Evolutionary conservation across 2,329 filamentous ascomycete genomes (phyloP).

Genomic region (Ophiostoma montium): DNA sequence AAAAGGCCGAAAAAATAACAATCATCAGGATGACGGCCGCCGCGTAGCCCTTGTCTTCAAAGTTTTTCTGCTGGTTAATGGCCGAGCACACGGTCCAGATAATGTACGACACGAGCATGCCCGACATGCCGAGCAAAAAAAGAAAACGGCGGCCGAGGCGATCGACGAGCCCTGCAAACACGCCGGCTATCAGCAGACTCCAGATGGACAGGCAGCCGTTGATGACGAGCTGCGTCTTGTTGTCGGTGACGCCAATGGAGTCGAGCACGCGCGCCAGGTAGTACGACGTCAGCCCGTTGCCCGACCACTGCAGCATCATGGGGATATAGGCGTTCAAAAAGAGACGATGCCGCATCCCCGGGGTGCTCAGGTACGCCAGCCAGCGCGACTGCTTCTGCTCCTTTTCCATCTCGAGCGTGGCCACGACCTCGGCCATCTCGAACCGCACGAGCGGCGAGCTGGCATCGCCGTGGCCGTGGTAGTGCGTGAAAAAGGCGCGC

Average conservation of each 20-base stretch:
- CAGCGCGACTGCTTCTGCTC: conserved; percentile 6
- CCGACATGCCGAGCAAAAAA: conserved; percentile 13
- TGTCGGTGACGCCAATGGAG: conserved; percentile 19
- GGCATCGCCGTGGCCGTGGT: conserved; percentile 10
- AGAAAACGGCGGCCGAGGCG: conserved; percentile 14
- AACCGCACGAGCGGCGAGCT: conserved; percentile 7
- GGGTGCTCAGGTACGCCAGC: conserved; percentile 7
- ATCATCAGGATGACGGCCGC: conserved; percentile 7
- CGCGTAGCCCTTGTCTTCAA: conserved; percentile 9
- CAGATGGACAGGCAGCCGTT: conserved; percentile 10
- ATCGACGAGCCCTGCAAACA: conserved; percentile 5
- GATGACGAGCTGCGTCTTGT: conserved; percentile 14
- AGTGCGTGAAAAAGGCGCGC: conserved; percentile 18
- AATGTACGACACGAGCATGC: conserved; percentile 11
- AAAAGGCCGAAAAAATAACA: conserved; percentile 16
- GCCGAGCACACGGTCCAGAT: conserved; percentile 11
- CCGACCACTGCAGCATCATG: conserved; percentile 11
- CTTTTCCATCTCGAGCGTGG: conserved; percentile 24
- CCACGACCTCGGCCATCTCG: conserved; percentile 12
- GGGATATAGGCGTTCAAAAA: conserved; percentile 11
- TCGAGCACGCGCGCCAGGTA: conserved; percentile 20
- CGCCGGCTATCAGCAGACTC: conserved; percentile 7
- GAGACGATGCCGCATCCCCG: conserved; percentile 11
- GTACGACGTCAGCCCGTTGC: conserved; percentile 21
- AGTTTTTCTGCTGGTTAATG: conserved; percentile 11